A percentile compares a stretch with the other conserved stretches of the same genome.
phyloP scores from a whole-genome alignment of 331 rosid genomes.

The Pyrus hybrid region DNA sequence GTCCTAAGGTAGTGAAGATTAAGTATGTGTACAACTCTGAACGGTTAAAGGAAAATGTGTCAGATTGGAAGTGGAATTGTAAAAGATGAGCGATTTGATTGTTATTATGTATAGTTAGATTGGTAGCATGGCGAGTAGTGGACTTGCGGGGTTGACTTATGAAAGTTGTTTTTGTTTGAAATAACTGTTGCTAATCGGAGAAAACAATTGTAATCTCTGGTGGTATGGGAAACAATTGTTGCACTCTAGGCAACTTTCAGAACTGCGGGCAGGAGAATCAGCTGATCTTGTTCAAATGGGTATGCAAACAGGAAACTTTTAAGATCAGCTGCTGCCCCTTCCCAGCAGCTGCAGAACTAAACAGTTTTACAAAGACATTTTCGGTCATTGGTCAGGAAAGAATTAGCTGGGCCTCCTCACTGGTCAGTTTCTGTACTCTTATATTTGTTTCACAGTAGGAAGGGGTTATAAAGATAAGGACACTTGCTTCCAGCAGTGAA shows the following conservation, averaged over 20 bases:
- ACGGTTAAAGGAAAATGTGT: neutral
- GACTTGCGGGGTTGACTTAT: too few species aligned
- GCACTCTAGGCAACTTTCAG: neutral
- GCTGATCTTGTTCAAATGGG: too few species aligned
- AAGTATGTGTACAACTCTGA: neutral
- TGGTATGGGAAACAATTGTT: neutral
- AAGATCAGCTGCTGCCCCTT: neutral
- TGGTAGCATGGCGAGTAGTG: too few species aligned
- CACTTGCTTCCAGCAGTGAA: neutral
- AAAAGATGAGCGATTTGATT: neutral
- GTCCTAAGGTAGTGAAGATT: neutral
- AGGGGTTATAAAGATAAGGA: neutral
- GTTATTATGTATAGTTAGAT: neutral
- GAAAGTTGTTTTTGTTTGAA: neutral
- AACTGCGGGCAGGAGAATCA: neutral
- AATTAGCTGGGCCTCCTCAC: neutral
- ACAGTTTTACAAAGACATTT: neutral
- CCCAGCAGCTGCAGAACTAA: neutral
- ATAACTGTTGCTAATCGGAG: neutral
- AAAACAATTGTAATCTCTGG: neutral
- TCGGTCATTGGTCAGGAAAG: neutral
- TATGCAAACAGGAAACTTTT: neutral
- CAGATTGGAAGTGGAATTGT: neutral
- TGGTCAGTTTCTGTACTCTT: neutral
- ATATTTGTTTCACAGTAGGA: neutral